Evolutionary conservation across 192 early-diverging fungal species (phyloP).

Genomic region (Haplosporangium gracile): DNA sequence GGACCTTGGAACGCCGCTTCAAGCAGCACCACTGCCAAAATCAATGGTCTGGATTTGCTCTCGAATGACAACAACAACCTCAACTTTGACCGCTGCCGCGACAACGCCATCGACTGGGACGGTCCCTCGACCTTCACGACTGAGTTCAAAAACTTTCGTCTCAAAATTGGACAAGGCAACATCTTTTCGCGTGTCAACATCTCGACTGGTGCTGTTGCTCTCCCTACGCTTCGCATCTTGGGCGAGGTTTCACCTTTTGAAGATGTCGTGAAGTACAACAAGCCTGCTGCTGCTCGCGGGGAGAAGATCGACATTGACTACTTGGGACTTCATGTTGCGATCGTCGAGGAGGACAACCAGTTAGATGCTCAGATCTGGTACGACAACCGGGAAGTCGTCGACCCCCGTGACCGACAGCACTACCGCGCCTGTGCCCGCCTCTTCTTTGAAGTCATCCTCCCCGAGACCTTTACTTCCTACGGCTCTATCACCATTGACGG

Average conservation of each 20-base stretch:
- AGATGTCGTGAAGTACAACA: neutral
- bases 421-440: slow-evolving; percentile 31
- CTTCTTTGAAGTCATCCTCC: slow-evolving; percentile 15
- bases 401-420: neutral
- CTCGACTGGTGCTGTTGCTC: neutral
- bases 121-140: slow-evolving; percentile 19
- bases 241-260: slow-evolving; percentile 24
- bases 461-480: slow-evolving; percentile 21
- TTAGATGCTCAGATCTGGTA: slow-evolving; percentile 27
- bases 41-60: neutral
- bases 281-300: neutral
- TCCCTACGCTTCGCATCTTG: slow-evolving; percentile 19
- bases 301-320: neutral
- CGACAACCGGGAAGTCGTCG: slow-evolving; percentile 8
- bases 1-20: no score
- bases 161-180: slow-evolving; percentile 18
- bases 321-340: slow-evolving; percentile 17
- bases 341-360: slow-evolving; percentile 3
- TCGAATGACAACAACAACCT: neutral
- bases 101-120: slow-evolving; percentile 15
- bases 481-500: slow-evolving; percentile 22
- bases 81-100: neutral
- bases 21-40: no score
- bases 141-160: slow-evolving; percentile 14
- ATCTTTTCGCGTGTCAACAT: slow-evolving; percentile 9